A percentile compares a stretch with the other conserved stretches of the same genome.
Conservation (phyloP, 2,329 filamentous ascomycete genomes). For the Arachnopeziza araneosa region DNA sequence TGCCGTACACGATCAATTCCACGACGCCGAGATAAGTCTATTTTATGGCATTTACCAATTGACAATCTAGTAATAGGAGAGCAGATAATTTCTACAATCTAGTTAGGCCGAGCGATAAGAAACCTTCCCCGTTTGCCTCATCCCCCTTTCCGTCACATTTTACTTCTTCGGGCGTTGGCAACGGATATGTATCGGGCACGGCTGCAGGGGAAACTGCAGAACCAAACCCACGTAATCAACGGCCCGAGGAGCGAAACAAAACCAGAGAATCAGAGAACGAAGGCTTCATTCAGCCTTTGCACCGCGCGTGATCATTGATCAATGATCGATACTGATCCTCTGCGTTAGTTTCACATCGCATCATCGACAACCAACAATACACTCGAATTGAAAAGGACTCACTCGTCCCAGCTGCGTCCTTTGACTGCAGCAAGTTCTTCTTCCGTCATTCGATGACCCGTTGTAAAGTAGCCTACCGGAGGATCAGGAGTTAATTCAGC, state of each 20-base stretch:
- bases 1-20: neutral
- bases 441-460: conserved; percentile 80
- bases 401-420: conserved; percentile 88
- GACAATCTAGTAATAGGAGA: neutral
- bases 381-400: conserved; percentile 28
- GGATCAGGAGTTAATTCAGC: conserved; percentile 24
- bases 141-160: neutral
- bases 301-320: conserved; percentile 20
- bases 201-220: neutral
- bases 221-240: neutral
- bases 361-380: neutral
- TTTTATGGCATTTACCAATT: neutral
- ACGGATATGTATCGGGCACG: neutral
- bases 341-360: conserved; percentile 20
- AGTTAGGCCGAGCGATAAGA: neutral
- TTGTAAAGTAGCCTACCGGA: conserved; percentile 66
- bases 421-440: conserved; percentile 82
- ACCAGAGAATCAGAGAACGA: neutral
- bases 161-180: neutral
- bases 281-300: neutral
- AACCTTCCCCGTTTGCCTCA: neutral
- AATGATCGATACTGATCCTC: conserved; percentile 29
- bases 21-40: neutral
- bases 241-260: neutral
- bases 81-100: neutral